Conservation (phyloP, 1,284 basidiomycete species). For the Cryptococcus wingfieldii region DNA sequence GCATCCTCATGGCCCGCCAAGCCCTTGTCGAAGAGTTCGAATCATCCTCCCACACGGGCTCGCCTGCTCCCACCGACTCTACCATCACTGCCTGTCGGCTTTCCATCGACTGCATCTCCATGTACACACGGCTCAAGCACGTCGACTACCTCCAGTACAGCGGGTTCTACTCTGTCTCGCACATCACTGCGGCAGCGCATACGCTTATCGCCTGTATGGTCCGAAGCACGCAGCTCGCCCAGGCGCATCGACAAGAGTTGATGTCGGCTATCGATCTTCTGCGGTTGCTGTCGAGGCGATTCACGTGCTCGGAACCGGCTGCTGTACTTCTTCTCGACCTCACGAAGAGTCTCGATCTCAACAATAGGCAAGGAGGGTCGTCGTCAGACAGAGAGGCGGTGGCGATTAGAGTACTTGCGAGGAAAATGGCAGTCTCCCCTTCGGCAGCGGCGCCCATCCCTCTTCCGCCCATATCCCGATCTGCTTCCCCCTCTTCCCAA, state of each 20-base stretch:
- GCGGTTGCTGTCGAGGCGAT: not conserved
- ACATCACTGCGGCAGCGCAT: conserved; percentile 12
- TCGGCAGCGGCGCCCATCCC: not conserved
- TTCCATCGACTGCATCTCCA: conserved; percentile 6
- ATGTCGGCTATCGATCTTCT: conserved; percentile 11
- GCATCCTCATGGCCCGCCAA: conserved; percentile 11
- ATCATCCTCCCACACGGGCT: not conserved
- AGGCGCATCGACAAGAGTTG: conserved; percentile 8
- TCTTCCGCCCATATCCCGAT: not conserved
- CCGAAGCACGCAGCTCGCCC: not conserved
- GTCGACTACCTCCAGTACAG: conserved; percentile 10
- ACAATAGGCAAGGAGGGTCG: not conserved
- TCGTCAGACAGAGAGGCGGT: conserved; percentile 5
- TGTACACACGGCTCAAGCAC: conserved; percentile 2
- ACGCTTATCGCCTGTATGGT: conserved; percentile 13
- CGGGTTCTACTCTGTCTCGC: conserved; percentile 9
- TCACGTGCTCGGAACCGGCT: conserved; percentile 5
- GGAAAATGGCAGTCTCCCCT: conserved; percentile 13
- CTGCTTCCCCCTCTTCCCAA: not conserved
- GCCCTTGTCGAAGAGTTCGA: conserved; percentile 11
- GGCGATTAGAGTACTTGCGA: conserved; percentile 8
- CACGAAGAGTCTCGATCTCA: conserved; percentile 4
- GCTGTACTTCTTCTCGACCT: conserved; percentile 7
- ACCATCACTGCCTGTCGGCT: conserved; percentile 5
- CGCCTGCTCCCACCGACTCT: conserved; percentile 3